Percentiles rank a stretch among this genome's conserved stretches.
phyloP scores from a whole-genome alignment of 345 rosid genomes.

The Heritiera littoralis region DNA sequence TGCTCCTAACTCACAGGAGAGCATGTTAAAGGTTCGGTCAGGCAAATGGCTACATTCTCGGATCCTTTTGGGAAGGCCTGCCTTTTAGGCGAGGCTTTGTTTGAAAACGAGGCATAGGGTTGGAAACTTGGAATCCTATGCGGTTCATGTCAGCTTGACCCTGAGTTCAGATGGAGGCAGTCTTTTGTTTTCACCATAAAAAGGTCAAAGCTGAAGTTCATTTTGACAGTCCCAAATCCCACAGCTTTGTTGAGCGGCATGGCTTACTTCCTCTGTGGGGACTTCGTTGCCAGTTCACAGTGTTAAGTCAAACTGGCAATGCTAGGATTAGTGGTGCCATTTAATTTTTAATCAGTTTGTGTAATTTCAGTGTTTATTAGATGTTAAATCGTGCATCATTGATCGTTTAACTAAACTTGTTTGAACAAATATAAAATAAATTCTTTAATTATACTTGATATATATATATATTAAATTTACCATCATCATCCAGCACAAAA shows the following conservation, averaged over 20 bases:
- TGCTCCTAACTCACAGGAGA: slow-evolving; percentile 28
- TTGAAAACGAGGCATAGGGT: neutral
- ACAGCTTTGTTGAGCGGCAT: neutral
- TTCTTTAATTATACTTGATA: too few relatives aligned
- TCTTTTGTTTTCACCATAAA: neutral
- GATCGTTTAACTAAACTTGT: too few relatives aligned
- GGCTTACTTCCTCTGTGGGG: neutral
- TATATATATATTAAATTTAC: too few relatives aligned
- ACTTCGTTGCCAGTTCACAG: neutral
- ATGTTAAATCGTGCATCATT: too few relatives aligned
- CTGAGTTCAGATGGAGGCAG: neutral
- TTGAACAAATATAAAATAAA: too few relatives aligned
- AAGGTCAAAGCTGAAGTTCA: neutral
- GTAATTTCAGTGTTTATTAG: too few relatives aligned
- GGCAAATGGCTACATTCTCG: slow-evolving; percentile 7
- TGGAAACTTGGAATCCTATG: slow-evolving; percentile 12
- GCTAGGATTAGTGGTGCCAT: neutral
- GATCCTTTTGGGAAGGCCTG: neutral
- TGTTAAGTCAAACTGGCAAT: neutral
- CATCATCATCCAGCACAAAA: too few relatives aligned
- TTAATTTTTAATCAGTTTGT: neutral
- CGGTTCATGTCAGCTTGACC: slow-evolving; percentile 6
- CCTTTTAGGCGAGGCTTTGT: neutral
- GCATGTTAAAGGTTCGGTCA: slow-evolving; percentile 14
- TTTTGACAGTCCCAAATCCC: neutral